Evolutionary conservation across 2,329 filamentous ascomycete species (phyloP).

Genomic region (Cladophialophora yegresii): DNA sequence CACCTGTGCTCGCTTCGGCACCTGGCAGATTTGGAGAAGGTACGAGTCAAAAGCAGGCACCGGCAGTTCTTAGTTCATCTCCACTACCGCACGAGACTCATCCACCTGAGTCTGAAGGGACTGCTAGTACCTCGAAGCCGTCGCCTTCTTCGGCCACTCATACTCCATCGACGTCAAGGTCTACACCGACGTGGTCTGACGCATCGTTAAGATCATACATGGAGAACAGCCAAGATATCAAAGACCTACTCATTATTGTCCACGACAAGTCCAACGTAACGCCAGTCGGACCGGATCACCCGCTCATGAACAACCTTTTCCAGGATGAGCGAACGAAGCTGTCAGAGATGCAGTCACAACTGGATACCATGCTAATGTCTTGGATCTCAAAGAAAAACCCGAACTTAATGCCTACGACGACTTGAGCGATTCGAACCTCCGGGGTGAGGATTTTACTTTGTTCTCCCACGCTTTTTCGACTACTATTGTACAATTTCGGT

Average conservation of each 20-base stretch:
- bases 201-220: slow-evolving; percentile 82
- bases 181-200: slow-evolving; percentile 78
- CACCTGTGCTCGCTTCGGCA: slow-evolving; percentile 53
- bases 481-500: slow-evolving; percentile 28
- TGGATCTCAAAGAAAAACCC: slow-evolving; percentile 62
- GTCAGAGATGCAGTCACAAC: slow-evolving; percentile 82
- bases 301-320: slow-evolving; percentile 77
- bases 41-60: slow-evolving; percentile 69
- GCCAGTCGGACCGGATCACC: slow-evolving; percentile 80
- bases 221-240: slow-evolving; percentile 83
- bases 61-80: slow-evolving; percentile 15
- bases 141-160: slow-evolving; percentile 52
- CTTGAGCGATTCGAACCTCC: slow-evolving; percentile 14
- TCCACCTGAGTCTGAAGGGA: slow-evolving; percentile 40
- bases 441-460: slow-evolving; percentile 5
- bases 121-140: slow-evolving; percentile 37
- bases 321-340: slow-evolving; percentile 82
- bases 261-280: slow-evolving; percentile 86
- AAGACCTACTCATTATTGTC: slow-evolving; percentile 85
- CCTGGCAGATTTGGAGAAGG: slow-evolving; percentile 67
- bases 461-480: slow-evolving; percentile 7
- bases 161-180: slow-evolving; percentile 57
- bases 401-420: slow-evolving; percentile 23
- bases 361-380: slow-evolving; percentile 82
- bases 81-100: slow-evolving; percentile 39